Base-by-base conservation (phyloP, 2,329 filamentous ascomycete genomes). In the Gnomoniopsis sp. region DNA sequence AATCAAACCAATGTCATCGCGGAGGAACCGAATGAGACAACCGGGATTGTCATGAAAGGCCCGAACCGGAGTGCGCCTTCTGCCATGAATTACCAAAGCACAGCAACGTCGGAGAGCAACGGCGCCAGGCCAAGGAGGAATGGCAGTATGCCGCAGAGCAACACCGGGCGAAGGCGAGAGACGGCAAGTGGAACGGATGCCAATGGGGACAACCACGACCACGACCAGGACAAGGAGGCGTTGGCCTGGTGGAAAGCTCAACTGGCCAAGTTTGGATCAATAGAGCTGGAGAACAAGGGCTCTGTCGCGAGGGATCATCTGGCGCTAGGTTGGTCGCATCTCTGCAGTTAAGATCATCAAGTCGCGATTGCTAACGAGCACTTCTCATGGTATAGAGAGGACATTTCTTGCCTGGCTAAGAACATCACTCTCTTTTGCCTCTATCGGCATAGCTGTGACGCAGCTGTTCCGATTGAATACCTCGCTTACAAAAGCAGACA, bases 371-470 rank as follows among this genome's bases (percentile, higher is more conserved):
- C 26, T 34, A 17, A 21, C 55, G 51, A 62, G 38, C 15, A n/a
- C n/a, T 48, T 53, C 52, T 44, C 49, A 26, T 44, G 26, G 23
- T 49, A 51, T 65, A 92, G 90, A 95, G 74, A 83, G 90, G 21
- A 95, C 90, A 0, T 95, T 93, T 72, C 83, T 95, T 34, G 90
- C 90, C 56, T 95, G 90, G 90, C 81, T 95, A 47, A 84, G 90
- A 54, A 95, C 90, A 2, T 92, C 88, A 2, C 81, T 95, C 38
- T 86, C 88, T 23, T 95, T 95, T 68, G 89, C 90, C 12, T 89
- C 84, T 36, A 93, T 95, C 65, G 90, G 90, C 58, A 89, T 95
- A 60, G 90, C 89, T 47, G 83, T 95, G 44, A 93, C 90, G 1
- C 90, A 95, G 71, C 84, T 95, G 50, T 93, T 95, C 75, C 88